Percentiles rank a stretch among this genome's conserved stretches.
Conservation (phyloP, 345 rosid species). For the Hibiscus mutabilis region DNA sequence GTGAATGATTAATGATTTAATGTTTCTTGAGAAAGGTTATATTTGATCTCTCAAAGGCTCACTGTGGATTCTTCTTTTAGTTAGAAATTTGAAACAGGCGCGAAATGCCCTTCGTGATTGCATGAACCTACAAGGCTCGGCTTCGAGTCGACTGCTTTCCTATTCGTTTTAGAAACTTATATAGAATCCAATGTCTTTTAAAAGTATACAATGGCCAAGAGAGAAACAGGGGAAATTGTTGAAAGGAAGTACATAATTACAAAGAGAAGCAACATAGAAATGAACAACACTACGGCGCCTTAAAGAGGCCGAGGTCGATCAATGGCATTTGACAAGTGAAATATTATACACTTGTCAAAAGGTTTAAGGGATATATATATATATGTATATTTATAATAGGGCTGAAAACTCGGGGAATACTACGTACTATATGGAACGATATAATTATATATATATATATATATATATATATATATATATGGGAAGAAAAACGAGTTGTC, state of each 20-base stretch:
- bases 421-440: slow-evolving; percentile 2
- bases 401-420: not conserved
- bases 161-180: too few relatives aligned
- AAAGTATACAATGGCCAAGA: not conserved
- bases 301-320: slow-evolving; percentile 35
- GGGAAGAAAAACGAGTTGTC: slow-evolving; percentile 7
- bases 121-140: not conserved
- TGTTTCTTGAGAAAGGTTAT: slow-evolving; percentile 6
- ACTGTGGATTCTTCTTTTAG: slow-evolving; percentile 13
- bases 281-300: slow-evolving; percentile 35
- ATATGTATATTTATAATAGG: not conserved
- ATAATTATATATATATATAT: not conserved
- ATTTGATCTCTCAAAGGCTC: not conserved
- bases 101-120: not conserved
- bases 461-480: too few relatives aligned
- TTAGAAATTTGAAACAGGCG: not conserved
- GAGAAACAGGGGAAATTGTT: not conserved
- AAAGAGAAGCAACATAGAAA: slow-evolving; percentile 2
- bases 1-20: slow-evolving; percentile 12
- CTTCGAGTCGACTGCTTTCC: not conserved
- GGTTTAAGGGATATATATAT: not conserved
- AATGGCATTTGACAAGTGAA: slow-evolving; percentile 27
- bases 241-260: slow-evolving; percentile 6
- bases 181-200: not conserved
- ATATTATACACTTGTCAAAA: slow-evolving; percentile 30